Base-by-base conservation (phyloP, 2,329 filamentous ascomycete genomes). In the Diaporthe sp. region DNA sequence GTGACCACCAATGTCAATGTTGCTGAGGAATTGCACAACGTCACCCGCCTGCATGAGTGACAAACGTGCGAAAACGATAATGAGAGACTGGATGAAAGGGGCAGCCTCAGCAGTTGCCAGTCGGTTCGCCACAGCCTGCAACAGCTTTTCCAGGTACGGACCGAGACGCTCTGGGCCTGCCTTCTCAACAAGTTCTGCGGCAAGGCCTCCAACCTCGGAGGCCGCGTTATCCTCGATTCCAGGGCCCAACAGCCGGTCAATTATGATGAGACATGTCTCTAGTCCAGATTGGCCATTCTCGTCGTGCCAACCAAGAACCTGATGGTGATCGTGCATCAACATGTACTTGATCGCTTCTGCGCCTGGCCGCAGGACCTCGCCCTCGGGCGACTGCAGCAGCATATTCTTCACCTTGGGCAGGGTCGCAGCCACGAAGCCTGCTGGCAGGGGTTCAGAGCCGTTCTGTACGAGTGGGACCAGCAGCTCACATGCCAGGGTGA, bases 131-230 rank as follows among this genome's bases (percentile, higher is more conserved):
- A 99, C 96, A 25, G 96, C 97, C 80, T 93, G 92, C 5, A 99
- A 90, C 31, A 99, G 91, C 83, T 98, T 95, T 55, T 94, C 92
- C 37, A 99, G 89, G 83, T 95, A 98, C 15, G 96, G 96, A 0
- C 97, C 97, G 15, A 99, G 91, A 73, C 94, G 92, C 82, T 98
- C 96, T 51, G 95, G 93, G 15, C 97, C 97, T 71, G 96, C 97
- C 85, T 97, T 98, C 85, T 98, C 96, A 0, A 99, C 97, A 39
- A 99, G 88, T 84, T 98, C 96, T 2, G 96, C 96, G 6, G 97
- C 97, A 78, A 99, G 90, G 22, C 95, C 95, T 79, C 97, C 97
- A 58, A 99, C 96, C 85, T 99, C 96, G n/a, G 95, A 95, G 7
- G 96, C 97, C 25, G 95, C 94, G 80, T 96, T 95, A 81, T 99